A percentile compares a stretch with the other conserved stretches of the same genome.
Evolutionary conservation across 2,329 filamentous ascomycete species (phyloP).

Genomic region (Calonectria pseudoturangicola): DNA sequence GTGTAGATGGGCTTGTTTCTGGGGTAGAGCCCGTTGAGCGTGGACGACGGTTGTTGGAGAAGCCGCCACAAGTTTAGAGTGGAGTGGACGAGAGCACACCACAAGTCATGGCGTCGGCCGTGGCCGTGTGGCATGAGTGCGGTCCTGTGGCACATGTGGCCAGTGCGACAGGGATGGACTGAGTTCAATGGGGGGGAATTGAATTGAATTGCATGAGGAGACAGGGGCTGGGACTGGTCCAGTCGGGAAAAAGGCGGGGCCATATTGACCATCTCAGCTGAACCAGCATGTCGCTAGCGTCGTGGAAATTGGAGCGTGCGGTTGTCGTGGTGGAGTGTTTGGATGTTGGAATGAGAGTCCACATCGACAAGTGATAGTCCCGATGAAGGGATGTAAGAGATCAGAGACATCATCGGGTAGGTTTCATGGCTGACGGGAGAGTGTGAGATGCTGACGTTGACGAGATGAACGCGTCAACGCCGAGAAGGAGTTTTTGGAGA

Average conservation of each 20-base stretch:
- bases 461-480: conserved; percentile 16
- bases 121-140: conserved; percentile 20
- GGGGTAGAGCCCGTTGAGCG: conserved; percentile 11
- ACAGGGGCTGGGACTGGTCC: conserved; percentile 45
- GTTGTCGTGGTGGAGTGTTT: conserved; percentile 24
- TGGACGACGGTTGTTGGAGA: conserved; percentile 12
- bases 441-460: conserved; percentile 30
- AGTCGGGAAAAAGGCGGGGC: conserved; percentile 28
- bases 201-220: conserved; percentile 38
- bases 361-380: not conserved
- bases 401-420: conserved; percentile 25
- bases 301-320: conserved; percentile 37
- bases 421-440: conserved; percentile 14
- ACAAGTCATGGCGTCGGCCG: conserved; percentile 3
- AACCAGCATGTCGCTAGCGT: conserved; percentile 53
- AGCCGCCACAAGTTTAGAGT: conserved; percentile 21
- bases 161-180: conserved; percentile 29
- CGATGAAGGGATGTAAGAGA: conserved; percentile 39
- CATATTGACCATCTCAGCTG: conserved; percentile 52
- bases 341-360: conserved; percentile 5
- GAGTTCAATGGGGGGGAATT: conserved; percentile 10
- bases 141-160: conserved; percentile 23
- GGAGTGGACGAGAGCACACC: conserved; percentile 3
- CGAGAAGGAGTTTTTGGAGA: conserved; percentile 18
- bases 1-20: not conserved